Evolutionary conservation across 2,329 filamentous ascomycete genomes (phyloP), one percentile per base, ranked within the genome.

Genomic region (Aspergillus novoparasiticus): DNA sequence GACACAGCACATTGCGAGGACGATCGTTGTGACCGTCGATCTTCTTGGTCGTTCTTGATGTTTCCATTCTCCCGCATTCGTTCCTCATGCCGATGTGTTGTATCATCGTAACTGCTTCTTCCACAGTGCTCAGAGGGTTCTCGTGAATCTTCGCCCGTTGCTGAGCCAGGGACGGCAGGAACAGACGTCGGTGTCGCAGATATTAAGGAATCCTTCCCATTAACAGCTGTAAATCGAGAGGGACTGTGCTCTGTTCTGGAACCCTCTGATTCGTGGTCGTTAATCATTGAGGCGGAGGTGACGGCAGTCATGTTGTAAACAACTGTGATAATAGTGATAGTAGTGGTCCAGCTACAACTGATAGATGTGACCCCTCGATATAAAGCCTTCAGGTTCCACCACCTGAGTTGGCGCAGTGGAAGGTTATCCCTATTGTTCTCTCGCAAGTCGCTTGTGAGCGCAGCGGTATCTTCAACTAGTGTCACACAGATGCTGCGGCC

Each of bases 11-110:
- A 41, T 14, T 67, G 64, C n/a, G 74, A 72, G 2, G 71, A 68
- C 1, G 73, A 74, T 36, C 64, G 69, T 46, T 67, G 72, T 21
- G 72, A 71, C 32, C 55, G 58, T 57, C 58, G 63, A 57, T 71
- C 68, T 14, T 72, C 70, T 58, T 69, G 71, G 57, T 64, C 65
- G 45, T 68, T 63, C 59, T 60, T 58, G 11, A 60, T 32, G 59
- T 46, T 79, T 67, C 83, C 81, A 65, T 84, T 84, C n/a, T 86
- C 80, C 67, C 82, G 81, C 34, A 79, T 84, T 64, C 85, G 85
- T n/a, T 80, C 74, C 56, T 73, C 74, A 60, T 69, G 68, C 51
- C 67, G 68, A 36, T 71, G 66, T 61, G 69, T 66, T 48, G 69
- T 43, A 51, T 58, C 68, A 65, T 69, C 68, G n/a, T 64, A 64